A percentile compares a stretch with the other conserved stretches of the same genome.
phyloP scores from a whole-genome alignment of 441 rosid genomes.

The Sinapis alba region DNA sequence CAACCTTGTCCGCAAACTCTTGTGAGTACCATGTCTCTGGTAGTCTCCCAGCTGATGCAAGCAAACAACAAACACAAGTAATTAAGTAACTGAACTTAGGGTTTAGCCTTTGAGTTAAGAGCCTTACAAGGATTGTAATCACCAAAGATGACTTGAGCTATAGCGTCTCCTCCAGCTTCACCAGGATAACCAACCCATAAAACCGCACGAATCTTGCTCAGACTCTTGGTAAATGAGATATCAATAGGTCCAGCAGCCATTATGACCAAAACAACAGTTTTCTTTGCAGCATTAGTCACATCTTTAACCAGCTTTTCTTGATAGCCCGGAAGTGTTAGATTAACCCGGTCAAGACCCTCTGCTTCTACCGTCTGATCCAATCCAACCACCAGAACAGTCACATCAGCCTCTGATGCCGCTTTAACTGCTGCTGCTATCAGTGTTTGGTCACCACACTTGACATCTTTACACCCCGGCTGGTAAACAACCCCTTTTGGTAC shows the following conservation, averaged over 20 bases:
- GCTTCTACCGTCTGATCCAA: constrained; percentile 48
- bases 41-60: constrained; percentile 46
- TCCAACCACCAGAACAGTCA: constrained; percentile 46
- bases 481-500: constrained; percentile 18
- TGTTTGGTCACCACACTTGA: constrained; percentile 41
- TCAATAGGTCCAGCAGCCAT: constrained; percentile 59
- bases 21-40: constrained; percentile 49
- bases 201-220: constrained; percentile 37
- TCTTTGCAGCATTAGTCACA: constrained; percentile 40
- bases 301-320: constrained; percentile 46
- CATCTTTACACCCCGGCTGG: constrained; percentile 44
- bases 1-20: constrained; percentile 35
- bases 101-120: background rate
- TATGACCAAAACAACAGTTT: constrained; percentile 52
- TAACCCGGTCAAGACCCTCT: constrained; percentile 47
- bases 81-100: background rate
- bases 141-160: constrained; percentile 58
- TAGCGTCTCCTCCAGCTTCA: constrained; percentile 57
- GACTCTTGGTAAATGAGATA: constrained; percentile 40
- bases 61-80: constrained; percentile 11
- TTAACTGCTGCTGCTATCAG: constrained; percentile 36
- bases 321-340: constrained; percentile 49
- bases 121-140: constrained; percentile 54
- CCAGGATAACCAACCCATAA: constrained; percentile 67
- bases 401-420: constrained; percentile 45